Percentiles rank a stretch among this genome's conserved stretches.
Conservation (phyloP, 2,329 filamentous ascomycete species). For the Pyrenochaeta sp. region DNA sequence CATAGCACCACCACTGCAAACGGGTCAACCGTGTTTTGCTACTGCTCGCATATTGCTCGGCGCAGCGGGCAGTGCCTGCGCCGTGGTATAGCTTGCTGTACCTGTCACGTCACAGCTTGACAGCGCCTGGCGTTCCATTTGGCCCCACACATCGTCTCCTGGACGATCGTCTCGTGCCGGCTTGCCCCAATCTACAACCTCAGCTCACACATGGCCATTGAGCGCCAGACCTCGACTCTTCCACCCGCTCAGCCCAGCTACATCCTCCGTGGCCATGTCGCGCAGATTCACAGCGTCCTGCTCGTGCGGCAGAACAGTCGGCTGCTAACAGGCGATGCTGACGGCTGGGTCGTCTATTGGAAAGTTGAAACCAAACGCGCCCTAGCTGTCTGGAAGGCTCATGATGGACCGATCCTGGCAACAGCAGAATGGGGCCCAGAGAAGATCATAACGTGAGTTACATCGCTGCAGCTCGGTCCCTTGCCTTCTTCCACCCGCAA, state of each 20-base stretch:
- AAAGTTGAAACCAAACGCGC: slow-evolving; percentile 82
- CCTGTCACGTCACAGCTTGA: slow-evolving; percentile 14
- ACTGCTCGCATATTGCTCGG: not conserved
- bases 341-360: slow-evolving; percentile 90
- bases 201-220: slow-evolving; percentile 38
- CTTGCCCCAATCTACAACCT: slow-evolving; percentile 35
- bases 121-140: slow-evolving; percentile 15
- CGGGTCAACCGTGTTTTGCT: not conserved
- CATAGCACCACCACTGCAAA: slow-evolving; percentile 2
- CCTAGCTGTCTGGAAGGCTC: slow-evolving; percentile 85
- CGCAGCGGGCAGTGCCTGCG: slow-evolving; percentile 14
- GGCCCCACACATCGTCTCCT: slow-evolving; percentile 18
- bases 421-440: slow-evolving; percentile 75
- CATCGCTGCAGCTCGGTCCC: not conserved
- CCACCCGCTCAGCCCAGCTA: slow-evolving; percentile 67
- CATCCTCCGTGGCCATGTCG: slow-evolving; percentile 85
- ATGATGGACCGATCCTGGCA: slow-evolving; percentile 78
- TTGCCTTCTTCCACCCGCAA: not conserved
- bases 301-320: slow-evolving; percentile 79
- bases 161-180: slow-evolving; percentile 41
- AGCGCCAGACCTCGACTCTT: slow-evolving; percentile 38
- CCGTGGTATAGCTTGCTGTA: slow-evolving; percentile 7
- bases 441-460: slow-evolving; percentile 81
- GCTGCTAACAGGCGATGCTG: slow-evolving; percentile 85
- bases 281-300: slow-evolving; percentile 78